These are phyloP conservation scores for Exophiala lecanii-corni DNA, from an alignment of 2,329 filamentous ascomycete species.

Conservation along the genomic window DNA sequence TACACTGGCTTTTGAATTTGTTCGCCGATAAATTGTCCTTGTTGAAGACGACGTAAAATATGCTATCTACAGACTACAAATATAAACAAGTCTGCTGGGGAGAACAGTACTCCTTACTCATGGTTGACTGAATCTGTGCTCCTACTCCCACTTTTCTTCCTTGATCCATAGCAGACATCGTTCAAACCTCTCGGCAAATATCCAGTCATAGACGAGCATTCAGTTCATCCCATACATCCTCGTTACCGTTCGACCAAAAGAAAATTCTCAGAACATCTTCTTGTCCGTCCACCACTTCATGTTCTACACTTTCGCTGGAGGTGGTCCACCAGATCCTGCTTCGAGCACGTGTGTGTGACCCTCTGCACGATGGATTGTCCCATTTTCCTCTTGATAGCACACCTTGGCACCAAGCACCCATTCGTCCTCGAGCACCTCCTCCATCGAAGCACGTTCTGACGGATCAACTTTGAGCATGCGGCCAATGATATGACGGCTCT, in stretches of 20 bases:
- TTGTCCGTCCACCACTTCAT: background rate
- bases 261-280: background rate
- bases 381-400: slow-evolving; percentile 72
- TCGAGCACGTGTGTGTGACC: slow-evolving; percentile 84
- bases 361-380: slow-evolving; percentile 65
- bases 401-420: slow-evolving; percentile 86
- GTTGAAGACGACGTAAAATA: too few relatives aligned
- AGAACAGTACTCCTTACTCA: too few relatives aligned
- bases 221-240: too few relatives aligned
- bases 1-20: too few relatives aligned
- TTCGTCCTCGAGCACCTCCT: slow-evolving; percentile 78
- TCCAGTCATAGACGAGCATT: too few relatives aligned
- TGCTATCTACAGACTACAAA: too few relatives aligned
- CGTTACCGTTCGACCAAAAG: background rate
- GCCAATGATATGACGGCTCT: slow-evolving; percentile 83
- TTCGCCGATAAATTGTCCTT: too few relatives aligned
- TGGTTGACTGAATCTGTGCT: too few relatives aligned
- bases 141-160: too few relatives aligned
- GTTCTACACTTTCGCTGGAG: slow-evolving; percentile 23
- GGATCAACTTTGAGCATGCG: slow-evolving; percentile 90
- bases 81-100: too few relatives aligned
- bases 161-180: too few relatives aligned
- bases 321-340: slow-evolving; percentile 44
- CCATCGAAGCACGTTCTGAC: slow-evolving; percentile 73
- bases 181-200: too few relatives aligned